phyloP scores from a whole-genome alignment of 2,329 filamentous ascomycete species.

The Cytospora schulzeri region DNA sequence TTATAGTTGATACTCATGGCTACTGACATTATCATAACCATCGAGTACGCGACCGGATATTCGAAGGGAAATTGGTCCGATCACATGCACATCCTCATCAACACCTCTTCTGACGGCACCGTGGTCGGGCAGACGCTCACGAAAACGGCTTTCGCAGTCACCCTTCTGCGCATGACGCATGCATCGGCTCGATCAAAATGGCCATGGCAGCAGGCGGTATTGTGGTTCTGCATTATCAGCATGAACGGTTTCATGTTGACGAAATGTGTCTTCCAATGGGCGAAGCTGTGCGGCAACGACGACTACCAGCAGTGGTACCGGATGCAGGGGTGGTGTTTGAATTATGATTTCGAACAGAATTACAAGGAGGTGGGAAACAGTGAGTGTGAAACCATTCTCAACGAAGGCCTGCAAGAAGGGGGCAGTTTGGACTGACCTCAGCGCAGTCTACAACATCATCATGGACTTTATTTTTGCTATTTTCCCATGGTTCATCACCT shows the following conservation, averaged over 20 bases:
- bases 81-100: conserved; percentile 56
- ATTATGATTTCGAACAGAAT: conserved; percentile 40
- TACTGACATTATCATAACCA: conserved; percentile 49
- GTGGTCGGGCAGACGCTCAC: conserved; percentile 40
- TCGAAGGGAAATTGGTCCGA: conserved; percentile 51
- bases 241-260: conserved; percentile 52
- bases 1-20: conserved; percentile 45
- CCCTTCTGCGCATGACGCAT: conserved; percentile 43
- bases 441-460: conserved; percentile 52
- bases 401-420: neutral
- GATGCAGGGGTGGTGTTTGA: conserved; percentile 46
- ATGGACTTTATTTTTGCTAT: conserved; percentile 55
- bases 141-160: conserved; percentile 43
- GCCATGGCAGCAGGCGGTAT: conserved; percentile 43
- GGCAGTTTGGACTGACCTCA: neutral
- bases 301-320: conserved; percentile 51
- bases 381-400: conserved; percentile 33
- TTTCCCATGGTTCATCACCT: conserved; percentile 54
- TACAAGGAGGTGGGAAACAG: conserved; percentile 55
- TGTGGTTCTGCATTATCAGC: conserved; percentile 52
- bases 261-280: conserved; percentile 54
- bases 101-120: conserved; percentile 42
- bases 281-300: conserved; percentile 45
- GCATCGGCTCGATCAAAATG: conserved; percentile 32
- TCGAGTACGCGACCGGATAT: conserved; percentile 52